Base-by-base conservation (phyloP, 805 yeast genomes). In the Peterozyma xylosa region DNA sequence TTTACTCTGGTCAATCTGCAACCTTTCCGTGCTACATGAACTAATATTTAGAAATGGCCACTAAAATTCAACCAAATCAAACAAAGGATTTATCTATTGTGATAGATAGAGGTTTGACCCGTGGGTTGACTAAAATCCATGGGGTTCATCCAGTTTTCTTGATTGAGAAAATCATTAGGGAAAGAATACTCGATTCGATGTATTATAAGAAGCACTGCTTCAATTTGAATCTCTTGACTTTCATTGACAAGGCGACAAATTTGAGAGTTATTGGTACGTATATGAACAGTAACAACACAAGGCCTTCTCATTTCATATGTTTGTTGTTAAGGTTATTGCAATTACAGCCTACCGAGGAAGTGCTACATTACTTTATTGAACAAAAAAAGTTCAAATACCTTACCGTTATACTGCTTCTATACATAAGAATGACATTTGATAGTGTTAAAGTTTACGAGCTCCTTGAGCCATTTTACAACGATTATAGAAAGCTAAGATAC, bases 351-450 rank as follows among this genome's bases (percentile, higher is more conserved):
- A 53, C 71, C 1, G 53, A 56, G 10, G 85, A 78, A 4, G 76
- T 86, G 4, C 55, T 86, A 2, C 55, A 64, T 14, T 71, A 78
- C 43, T 71, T 76, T 49, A 62, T 83, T 11, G 59, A 59, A 2
- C 93, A 90, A 52, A 63, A 68, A 41, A 78, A 82, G 44, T 90
- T 90, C 71, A 86, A 87, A 60, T 89, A 88, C 55, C 60, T 87
- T 40, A 77, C 84, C 1, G 82, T 86, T 1, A 57, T 91, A 44
- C 76, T 80, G 1, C 69, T 90, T 30, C 54, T 84, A n/a, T 90
- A 86, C 56, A 59, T 73, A 11, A 59, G 93, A 42, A 48, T 75
- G 44, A 70, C 73, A 3, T 63, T 55, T 52, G 57, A 68, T 7
- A 63, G 77, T 1, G 64, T 55, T 17, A 70, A 68, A 2, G 74